Evolutionary conservation across 75 land plant species (phyloP).

Genomic region (Isoetes taiwanensis): DNA sequence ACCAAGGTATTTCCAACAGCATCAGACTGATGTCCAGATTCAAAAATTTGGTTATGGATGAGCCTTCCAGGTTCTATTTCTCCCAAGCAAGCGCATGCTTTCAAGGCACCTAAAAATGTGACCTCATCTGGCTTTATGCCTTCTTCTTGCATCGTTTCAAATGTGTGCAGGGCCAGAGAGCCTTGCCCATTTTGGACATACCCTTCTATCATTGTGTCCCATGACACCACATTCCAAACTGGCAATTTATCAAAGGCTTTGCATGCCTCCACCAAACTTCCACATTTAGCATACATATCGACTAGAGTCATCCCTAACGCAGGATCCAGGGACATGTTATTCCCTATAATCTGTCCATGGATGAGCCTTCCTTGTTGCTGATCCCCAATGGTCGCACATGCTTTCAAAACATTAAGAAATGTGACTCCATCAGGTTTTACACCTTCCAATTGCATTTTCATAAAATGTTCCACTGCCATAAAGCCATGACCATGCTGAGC

Average conservation of each 20-base stretch:
- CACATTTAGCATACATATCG: too few species aligned
- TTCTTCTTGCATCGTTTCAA: constrained; percentile 23
- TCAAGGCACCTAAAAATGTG: constrained; percentile 31
- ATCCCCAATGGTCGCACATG: too few species aligned
- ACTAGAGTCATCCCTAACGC: too few species aligned
- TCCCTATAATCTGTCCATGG: too few species aligned
- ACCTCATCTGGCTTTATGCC: constrained; percentile 21
- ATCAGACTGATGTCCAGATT: constrained; percentile 24
- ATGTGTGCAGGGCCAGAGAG: constrained; percentile 24
- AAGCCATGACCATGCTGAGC: constrained; percentile 9
- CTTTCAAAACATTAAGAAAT: constrained; percentile 8
- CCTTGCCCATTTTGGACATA: constrained; percentile 20
- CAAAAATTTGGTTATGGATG: constrained; percentile 28
- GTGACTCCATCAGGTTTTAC: constrained; percentile 10
- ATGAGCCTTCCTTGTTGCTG: too few species aligned
- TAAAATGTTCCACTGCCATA: constrained; percentile 5
- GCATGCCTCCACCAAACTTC: too few species aligned
- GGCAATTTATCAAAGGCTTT: too few species aligned
- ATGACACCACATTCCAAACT: too few species aligned
- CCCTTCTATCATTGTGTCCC: constrained; percentile 42
- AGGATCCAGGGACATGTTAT: too few species aligned
- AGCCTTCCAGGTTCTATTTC: constrained; percentile 13
- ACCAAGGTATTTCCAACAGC: too few species aligned
- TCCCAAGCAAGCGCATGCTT: constrained; percentile 30
- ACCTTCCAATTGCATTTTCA: constrained; percentile 10